Percentiles rank a stretch among this genome's conserved stretches.
These are phyloP conservation scores for Blastocystis sp. DNA, from an alignment of 352 stramenopile genomes.

Conservation along the genomic window DNA sequence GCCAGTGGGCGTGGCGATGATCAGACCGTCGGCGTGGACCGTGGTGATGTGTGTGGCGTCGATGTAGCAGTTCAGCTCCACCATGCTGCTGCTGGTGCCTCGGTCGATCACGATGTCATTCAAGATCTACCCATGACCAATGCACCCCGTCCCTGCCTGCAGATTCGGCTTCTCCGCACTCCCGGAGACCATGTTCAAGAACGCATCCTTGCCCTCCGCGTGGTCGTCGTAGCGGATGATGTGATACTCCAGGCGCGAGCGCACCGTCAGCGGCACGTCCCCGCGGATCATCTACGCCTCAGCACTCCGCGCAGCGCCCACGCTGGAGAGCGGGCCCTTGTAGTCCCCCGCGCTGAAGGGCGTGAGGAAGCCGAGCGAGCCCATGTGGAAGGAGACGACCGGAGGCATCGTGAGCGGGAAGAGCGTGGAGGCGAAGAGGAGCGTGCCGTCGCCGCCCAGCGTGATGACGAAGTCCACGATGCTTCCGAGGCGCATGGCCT, in stretches of 20 bases:
- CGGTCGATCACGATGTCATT: slow-evolving; percentile 98
- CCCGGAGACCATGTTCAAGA: not conserved
- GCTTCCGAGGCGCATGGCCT: slow-evolving; percentile 65
- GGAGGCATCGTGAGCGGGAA: slow-evolving; percentile 87
- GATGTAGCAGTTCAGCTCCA: slow-evolving; percentile 93
- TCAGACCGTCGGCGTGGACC: slow-evolving; percentile 91
- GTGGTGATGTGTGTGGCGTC: slow-evolving; percentile 74
- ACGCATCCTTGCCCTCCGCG: slow-evolving; percentile 7
- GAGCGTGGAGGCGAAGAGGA: slow-evolving; percentile 79
- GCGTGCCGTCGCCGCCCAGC: slow-evolving; percentile 87
- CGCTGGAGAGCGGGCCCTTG: slow-evolving; percentile 8
- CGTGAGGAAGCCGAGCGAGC: slow-evolving; percentile 84
- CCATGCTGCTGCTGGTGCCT: slow-evolving; percentile 81
- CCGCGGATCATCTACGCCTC: slow-evolving; percentile 50
- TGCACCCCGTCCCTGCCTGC: not conserved
- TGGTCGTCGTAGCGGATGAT: slow-evolving; percentile 40
- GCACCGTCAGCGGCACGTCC: slow-evolving; percentile 70
- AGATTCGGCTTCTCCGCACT: not conserved
- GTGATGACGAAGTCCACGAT: slow-evolving; percentile 85
- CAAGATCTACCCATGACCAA: slow-evolving; percentile 82
- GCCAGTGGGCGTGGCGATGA: slow-evolving; percentile 93
- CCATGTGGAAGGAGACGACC: slow-evolving; percentile 85
- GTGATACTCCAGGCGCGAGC: slow-evolving; percentile 67
- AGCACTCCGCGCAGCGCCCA: not conserved
- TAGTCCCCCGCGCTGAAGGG: slow-evolving; percentile 79